These are phyloP conservation scores for Tuber umbilicatum DNA, from an alignment of 495 filamentous ascomycete species.

Conservation along the genomic window DNA sequence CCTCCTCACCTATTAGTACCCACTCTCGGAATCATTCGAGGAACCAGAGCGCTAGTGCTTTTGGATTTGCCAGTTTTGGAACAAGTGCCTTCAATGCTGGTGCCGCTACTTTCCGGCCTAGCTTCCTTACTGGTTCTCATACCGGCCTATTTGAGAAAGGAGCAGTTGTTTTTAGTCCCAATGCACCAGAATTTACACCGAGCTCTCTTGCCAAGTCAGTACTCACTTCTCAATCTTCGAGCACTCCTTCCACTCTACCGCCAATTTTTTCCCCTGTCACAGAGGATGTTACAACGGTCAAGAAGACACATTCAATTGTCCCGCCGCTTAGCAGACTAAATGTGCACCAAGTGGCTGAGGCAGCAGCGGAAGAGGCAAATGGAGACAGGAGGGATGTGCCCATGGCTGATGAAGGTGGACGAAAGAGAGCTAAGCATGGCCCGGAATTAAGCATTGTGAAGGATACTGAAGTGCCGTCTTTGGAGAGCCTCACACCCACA, in stretches of 20 bases:
- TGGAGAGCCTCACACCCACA: constrained; percentile 28
- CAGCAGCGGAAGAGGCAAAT: constrained; percentile 13
- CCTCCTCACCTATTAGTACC: constrained; percentile 27
- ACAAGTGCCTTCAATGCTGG: constrained; percentile 55
- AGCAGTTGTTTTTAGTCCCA: constrained; percentile 64
- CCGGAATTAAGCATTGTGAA: constrained; percentile 25
- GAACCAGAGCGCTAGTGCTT: constrained; percentile 18
- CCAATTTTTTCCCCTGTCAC: constrained; percentile 73
- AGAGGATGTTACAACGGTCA: constrained; percentile 49
- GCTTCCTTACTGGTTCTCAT: constrained; percentile 64
- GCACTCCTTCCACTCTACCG: constrained; percentile 42
- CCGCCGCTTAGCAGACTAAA: constrained; percentile 51
- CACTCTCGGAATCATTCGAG: constrained; percentile 23
- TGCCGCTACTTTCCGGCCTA: constrained; percentile 66
- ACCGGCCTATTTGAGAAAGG: constrained; percentile 48
- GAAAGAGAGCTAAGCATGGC: constrained; percentile 37
- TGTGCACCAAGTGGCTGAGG: constrained; percentile 20
- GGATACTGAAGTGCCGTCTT: constrained; percentile 30
- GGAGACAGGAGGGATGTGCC: constrained; percentile 29
- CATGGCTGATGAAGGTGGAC: constrained; percentile 25
- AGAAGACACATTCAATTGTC: constrained; percentile 77
- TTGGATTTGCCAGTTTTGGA: constrained; percentile 29
- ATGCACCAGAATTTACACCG: constrained; percentile 74
- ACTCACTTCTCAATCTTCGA: constrained; percentile 44
- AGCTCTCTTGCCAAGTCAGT: constrained; percentile 42